phyloP scores from a whole-genome alignment of 257 asterid genomes.

The Nicotiana attenuata region DNA sequence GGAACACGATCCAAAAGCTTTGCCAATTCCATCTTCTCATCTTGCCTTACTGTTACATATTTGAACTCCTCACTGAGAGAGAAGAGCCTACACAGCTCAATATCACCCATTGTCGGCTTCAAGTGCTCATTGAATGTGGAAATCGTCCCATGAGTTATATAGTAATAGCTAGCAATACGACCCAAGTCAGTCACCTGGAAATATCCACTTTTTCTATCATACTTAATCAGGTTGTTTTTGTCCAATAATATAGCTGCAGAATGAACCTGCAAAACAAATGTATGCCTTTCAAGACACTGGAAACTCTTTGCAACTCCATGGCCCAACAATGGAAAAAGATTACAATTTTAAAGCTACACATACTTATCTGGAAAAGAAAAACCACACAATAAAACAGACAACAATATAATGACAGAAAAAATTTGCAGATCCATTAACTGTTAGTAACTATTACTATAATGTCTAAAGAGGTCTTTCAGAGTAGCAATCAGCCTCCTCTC shows the following conservation, averaged over 20 bases:
- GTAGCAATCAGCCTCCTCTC: not conserved
- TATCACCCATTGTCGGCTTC: slow-evolving; percentile 45
- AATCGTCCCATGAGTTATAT: slow-evolving; percentile 40
- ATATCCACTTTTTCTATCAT: slow-evolving; percentile 40
- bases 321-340: not conserved
- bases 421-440: not conserved
- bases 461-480: not conserved
- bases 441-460: not conserved
- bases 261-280: slow-evolving; percentile 32
- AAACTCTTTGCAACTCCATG: not conserved
- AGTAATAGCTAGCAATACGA: slow-evolving; percentile 44
- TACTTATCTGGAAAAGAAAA: not conserved
- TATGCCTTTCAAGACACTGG: not conserved
- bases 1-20: slow-evolving; percentile 42
- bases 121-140: slow-evolving; percentile 38
- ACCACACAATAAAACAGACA: not conserved
- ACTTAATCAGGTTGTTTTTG: slow-evolving; percentile 34
- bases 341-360: not conserved
- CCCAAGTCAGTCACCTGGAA: slow-evolving; percentile 46
- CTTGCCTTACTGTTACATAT: slow-evolving; percentile 40
- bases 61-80: slow-evolving; percentile 45
- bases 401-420: not conserved
- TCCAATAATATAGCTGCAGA: slow-evolving; percentile 41
- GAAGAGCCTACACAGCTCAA: slow-evolving; percentile 42
- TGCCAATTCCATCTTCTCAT: slow-evolving; percentile 40